Evolutionary conservation across 768 basidiomycete genomes (phyloP).

Genomic region (Punctularia strigosozonata): DNA sequence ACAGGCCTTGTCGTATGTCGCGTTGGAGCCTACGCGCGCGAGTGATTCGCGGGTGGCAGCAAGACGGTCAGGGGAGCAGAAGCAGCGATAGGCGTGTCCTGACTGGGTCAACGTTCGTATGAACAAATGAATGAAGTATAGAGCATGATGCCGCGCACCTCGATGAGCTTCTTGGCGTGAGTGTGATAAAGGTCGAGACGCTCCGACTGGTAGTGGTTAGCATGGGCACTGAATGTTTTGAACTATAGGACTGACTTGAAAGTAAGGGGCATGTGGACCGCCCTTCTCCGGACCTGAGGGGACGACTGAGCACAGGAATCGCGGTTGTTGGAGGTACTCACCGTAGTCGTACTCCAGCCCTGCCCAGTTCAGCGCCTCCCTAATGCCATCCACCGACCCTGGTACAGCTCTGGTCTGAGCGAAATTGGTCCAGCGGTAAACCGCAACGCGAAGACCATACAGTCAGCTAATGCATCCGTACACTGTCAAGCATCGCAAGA

Average conservation of each 20-base stretch:
- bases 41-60: slow-evolving; percentile 56
- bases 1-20: slow-evolving; percentile 84
- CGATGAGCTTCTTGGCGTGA: slow-evolving; percentile 63
- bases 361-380: slow-evolving; percentile 76
- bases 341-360: slow-evolving; percentile 89
- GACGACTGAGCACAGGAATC: background rate
- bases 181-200: slow-evolving; percentile 73
- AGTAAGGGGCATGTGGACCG: slow-evolving; percentile 77
- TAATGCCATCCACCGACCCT: slow-evolving; percentile 75
- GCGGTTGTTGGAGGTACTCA: slow-evolving; percentile 19
- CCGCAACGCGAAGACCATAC: too few relatives aligned
- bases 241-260: slow-evolving; percentile 41
- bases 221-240: background rate
- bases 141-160: slow-evolving; percentile 31
- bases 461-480: too few relatives aligned
- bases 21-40: slow-evolving; percentile 59
- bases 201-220: slow-evolving; percentile 54
- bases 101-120: slow-evolving; percentile 30
- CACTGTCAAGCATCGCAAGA: slow-evolving; percentile 4
- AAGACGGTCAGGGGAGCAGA: slow-evolving; percentile 72
- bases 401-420: slow-evolving; percentile 67
- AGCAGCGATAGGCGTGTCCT: slow-evolving; percentile 90
- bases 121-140: background rate
- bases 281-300: slow-evolving; percentile 60
- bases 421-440: background rate